Percentiles rank a stretch among this genome's conserved stretches.
phyloP scores from a whole-genome alignment of 148 eudicot genomes.

The Vaccinium corymbosum region DNA sequence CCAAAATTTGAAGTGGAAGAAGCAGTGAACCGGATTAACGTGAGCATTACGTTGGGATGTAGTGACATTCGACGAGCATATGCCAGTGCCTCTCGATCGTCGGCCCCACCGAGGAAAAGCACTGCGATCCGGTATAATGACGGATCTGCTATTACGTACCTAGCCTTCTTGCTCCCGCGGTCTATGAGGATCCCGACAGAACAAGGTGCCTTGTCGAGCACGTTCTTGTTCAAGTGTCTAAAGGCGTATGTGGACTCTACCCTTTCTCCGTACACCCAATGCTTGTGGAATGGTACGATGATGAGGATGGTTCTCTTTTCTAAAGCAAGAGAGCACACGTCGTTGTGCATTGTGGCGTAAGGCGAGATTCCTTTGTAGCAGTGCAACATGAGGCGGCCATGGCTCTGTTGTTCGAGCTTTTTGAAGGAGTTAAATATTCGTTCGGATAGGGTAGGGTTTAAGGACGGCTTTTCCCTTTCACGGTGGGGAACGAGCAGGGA shows the following conservation, averaged over 20 bases:
- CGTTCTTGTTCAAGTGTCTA: constrained; percentile 39
- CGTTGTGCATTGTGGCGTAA: constrained; percentile 58
- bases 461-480: constrained; percentile 31
- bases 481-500: constrained; percentile 43
- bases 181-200: constrained; percentile 54
- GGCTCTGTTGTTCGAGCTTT: constrained; percentile 36
- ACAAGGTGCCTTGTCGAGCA: constrained; percentile 56
- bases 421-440: constrained; percentile 47
- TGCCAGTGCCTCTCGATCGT: constrained; percentile 54
- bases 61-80: constrained; percentile 38
- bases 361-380: constrained; percentile 54
- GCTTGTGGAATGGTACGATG: constrained; percentile 54
- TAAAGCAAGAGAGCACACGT: constrained; percentile 56
- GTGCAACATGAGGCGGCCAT: constrained; percentile 28
- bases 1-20: constrained; percentile 16
- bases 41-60: constrained; percentile 31
- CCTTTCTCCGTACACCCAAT: constrained; percentile 11
- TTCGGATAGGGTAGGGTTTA: constrained; percentile 38
- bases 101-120: constrained; percentile 49
- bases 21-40: constrained; percentile 29
- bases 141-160: constrained; percentile 21
- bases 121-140: constrained; percentile 30
- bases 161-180: constrained; percentile 23
- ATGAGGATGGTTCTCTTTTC: constrained; percentile 47
- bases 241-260: constrained; percentile 32